phyloP scores from a whole-genome alignment of 768 basidiomycete species.

The Leccinum broughii region DNA sequence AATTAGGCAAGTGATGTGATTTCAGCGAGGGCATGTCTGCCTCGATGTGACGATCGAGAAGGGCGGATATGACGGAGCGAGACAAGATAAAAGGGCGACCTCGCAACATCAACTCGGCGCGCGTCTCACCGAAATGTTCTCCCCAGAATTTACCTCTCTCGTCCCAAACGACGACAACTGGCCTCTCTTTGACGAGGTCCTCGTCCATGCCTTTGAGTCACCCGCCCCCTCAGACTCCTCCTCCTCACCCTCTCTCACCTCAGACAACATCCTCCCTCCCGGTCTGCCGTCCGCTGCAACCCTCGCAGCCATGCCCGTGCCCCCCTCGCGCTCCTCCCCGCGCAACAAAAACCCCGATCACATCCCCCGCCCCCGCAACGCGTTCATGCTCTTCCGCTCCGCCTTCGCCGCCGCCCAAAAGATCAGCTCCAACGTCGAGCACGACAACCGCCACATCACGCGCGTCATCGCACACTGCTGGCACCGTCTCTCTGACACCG shows the following conservation, averaged over 20 bases:
- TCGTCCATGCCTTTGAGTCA: constrained; percentile 6
- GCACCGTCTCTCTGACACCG: constrained; percentile 50
- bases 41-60: constrained; percentile 29
- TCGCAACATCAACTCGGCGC: constrained; percentile 4
- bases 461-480: constrained; percentile 56
- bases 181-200: constrained; percentile 27
- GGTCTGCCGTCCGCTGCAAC: constrained; percentile 19
- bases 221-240: background rate
- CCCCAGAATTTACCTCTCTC: constrained; percentile 20
- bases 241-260: constrained; percentile 14
- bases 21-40: constrained; percentile 25
- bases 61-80: constrained; percentile 11
- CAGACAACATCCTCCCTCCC: background rate
- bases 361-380: constrained; percentile 41
- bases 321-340: constrained; percentile 28
- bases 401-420: constrained; percentile 56
- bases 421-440: constrained; percentile 48
- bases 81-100: constrained; percentile 26
- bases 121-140: constrained; percentile 15
- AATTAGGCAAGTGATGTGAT: constrained; percentile 26
- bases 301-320: constrained; percentile 32
- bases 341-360: constrained; percentile 42
- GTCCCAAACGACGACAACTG: constrained; percentile 19
- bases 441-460: constrained; percentile 59
- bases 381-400: constrained; percentile 61